Evolutionary conservation across 108 stramenopile species (phyloP).

Genomic region (Seminavis robusta): DNA sequence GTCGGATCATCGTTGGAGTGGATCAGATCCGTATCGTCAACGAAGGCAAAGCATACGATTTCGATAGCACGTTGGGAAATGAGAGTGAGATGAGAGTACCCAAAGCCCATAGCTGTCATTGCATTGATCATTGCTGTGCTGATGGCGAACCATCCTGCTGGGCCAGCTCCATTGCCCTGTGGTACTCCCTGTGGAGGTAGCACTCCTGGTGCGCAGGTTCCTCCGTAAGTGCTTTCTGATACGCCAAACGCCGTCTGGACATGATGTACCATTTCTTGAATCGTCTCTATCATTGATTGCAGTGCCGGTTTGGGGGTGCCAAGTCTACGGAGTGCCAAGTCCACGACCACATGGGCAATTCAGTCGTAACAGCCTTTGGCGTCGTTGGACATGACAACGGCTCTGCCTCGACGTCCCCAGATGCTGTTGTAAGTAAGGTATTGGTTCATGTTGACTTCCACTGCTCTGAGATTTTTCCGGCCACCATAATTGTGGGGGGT

Average conservation of each 20-base stretch:
- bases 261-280: conserved; percentile 11
- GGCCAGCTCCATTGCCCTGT: conserved; percentile 40
- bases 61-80: neutral
- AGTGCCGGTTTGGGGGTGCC: neutral
- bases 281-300: neutral
- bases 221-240: neutral
- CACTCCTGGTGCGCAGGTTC: no score
- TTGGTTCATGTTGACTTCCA: neutral
- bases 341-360: conserved; percentile 7
- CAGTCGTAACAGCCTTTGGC: conserved; percentile 21
- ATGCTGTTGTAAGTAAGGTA: neutral
- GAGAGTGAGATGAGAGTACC: neutral
- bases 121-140: conserved; percentile 14
- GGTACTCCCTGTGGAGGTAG: conserved; percentile 7
- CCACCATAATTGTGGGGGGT: neutral
- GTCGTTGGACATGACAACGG: conserved; percentile 1
- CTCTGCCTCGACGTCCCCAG: neutral
- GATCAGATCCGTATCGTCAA: conserved; percentile 30
- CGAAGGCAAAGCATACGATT: conserved; percentile 19
- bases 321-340: neutral
- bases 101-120: neutral
- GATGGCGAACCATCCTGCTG: conserved; percentile 29
- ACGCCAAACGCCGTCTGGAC: conserved; percentile 10
- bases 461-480: neutral
- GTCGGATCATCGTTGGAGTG: no score